Conservation (phyloP, 2,329 filamentous ascomycete species). For the Claviceps arundinis region DNA sequence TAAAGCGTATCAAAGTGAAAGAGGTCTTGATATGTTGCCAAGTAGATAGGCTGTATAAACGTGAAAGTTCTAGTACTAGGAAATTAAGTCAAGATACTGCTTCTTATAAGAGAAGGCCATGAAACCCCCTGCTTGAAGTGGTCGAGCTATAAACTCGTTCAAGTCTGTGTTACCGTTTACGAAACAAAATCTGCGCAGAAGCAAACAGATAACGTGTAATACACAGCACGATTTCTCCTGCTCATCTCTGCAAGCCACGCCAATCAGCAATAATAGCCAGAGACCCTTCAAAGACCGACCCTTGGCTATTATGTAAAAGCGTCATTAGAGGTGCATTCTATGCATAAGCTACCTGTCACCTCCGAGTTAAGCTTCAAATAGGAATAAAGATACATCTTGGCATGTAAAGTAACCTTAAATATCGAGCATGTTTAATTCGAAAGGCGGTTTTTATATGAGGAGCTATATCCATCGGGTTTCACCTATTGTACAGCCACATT, state of each 20-base stretch:
- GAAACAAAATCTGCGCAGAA: not conserved
- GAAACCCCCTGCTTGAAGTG: too few species aligned
- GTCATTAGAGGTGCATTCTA: not conserved
- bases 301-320: conserved; percentile 1
- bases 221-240: not conserved
- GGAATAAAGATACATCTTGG: not conserved
- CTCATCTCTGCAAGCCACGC: not conserved
- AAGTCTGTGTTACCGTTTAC: not conserved
- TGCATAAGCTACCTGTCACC: not conserved
- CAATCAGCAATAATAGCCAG: not conserved
- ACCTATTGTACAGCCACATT: too few species aligned
- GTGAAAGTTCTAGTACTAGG: too few species aligned
- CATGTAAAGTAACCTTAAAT: not conserved
- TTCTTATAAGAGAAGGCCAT: not conserved
- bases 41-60: not conserved
- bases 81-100: too few species aligned
- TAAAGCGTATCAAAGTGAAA: not conserved
- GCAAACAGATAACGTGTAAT: not conserved
- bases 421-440: too few species aligned
- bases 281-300: not conserved
- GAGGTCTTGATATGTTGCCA: not conserved
- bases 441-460: too few species aligned
- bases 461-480: too few species aligned
- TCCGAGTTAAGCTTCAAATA: not conserved
- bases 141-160: not conserved